Conservation (phyloP, 2,329 filamentous ascomycete species). For the Apiospora saccharicola region DNA sequence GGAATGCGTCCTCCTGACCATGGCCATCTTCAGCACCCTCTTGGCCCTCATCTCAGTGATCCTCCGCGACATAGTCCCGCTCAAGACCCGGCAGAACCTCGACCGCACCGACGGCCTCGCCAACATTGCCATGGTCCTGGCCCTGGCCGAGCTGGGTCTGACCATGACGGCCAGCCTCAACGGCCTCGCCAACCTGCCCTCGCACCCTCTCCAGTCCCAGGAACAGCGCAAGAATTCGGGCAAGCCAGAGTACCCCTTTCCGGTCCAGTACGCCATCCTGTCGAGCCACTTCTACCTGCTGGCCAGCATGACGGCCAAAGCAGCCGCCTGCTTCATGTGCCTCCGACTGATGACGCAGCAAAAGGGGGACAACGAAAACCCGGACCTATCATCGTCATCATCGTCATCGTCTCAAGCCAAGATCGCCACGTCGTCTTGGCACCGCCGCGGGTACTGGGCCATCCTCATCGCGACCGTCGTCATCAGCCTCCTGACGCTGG, state of each 20-base stretch:
- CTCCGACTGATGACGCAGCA: neutral
- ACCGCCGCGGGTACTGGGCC: neutral
- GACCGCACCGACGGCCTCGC: neutral
- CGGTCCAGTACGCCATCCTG: constrained; percentile 4
- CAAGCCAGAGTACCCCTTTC: neutral
- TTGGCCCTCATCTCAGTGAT: neutral
- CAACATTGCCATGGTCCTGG: constrained; percentile 20
- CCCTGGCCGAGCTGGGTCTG: constrained; percentile 5
- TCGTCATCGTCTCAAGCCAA: neutral
- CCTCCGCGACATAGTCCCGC: constrained; percentile 13
- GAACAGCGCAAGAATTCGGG: neutral
- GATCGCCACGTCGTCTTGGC: neutral
- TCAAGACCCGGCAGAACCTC: constrained; percentile 1
- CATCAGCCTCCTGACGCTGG: neutral
- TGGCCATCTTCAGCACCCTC: constrained; percentile 13
- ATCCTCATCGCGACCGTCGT: neutral
- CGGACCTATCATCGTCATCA: neutral
- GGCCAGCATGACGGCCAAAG: constrained; percentile 7
- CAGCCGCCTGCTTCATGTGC: constrained; percentile 2
- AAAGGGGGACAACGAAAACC: neutral
- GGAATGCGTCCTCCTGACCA: neutral
- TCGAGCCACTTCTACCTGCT: neutral
- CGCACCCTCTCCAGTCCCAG: neutral
- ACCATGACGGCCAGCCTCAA: neutral
- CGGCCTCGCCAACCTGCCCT: neutral